A percentile compares a stretch with the other conserved stretches of the same genome.
phyloP scores from a whole-genome alignment of 2,329 filamentous ascomycete species.

The Penicillium nordicum region DNA sequence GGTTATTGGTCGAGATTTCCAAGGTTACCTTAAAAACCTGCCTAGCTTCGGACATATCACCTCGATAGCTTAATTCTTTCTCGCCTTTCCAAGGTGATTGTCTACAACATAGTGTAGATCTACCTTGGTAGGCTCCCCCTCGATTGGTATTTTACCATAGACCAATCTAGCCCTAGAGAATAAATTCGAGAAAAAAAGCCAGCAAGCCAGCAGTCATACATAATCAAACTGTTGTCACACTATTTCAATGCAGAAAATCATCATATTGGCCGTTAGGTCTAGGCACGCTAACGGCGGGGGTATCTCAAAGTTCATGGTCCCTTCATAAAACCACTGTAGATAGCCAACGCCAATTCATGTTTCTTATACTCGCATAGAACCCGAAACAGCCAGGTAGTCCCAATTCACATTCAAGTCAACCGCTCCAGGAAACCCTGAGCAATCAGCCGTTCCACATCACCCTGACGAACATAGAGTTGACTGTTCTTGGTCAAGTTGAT shows the following conservation, averaged over 20 bases:
- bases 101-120: neutral
- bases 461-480: conserved; percentile 94
- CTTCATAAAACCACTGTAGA: conserved; percentile 6
- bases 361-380: conserved; percentile 9
- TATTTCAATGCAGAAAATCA: conserved; percentile 2
- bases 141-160: neutral
- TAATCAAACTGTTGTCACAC: neutral
- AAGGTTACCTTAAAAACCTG: neutral
- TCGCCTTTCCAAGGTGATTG: neutral
- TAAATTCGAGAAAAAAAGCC: neutral
- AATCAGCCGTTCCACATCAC: conserved; percentile 91
- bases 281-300: conserved; percentile 8
- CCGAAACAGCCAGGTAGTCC: conserved; percentile 16
- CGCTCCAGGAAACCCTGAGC: conserved; percentile 92
- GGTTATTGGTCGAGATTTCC: neutral
- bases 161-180: neutral
- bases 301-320: conserved; percentile 16
- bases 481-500: conserved; percentile 98
- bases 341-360: conserved; percentile 3
- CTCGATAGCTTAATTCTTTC: neutral
- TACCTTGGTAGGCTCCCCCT: neutral
- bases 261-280: conserved; percentile 3
- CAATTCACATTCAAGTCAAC: conserved; percentile 59
- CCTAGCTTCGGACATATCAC: neutral
- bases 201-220: neutral